phyloP scores from a whole-genome alignment of 169 alveolate genomes.

The Cryptosporidium baileyi region DNA sequence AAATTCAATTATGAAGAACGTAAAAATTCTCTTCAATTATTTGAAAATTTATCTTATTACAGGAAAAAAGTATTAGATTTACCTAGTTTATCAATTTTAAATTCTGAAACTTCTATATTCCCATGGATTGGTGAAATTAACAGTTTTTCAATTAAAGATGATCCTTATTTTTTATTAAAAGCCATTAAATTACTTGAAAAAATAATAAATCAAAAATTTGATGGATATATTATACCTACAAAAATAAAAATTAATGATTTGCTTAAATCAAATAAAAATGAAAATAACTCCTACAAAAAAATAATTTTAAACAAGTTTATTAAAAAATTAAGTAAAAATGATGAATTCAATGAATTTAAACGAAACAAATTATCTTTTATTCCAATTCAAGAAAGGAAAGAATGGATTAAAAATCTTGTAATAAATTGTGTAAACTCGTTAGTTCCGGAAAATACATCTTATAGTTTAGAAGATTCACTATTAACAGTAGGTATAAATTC shows the following conservation, averaged over 20 bases:
- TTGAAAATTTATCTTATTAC: constrained; percentile 14
- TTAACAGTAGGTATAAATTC: constrained; percentile 79
- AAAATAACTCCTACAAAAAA: too few relatives aligned
- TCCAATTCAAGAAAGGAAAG: not conserved
- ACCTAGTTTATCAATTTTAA: not conserved
- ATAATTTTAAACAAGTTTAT: not conserved
- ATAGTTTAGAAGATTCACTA: constrained; percentile 18
- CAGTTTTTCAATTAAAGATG: not conserved
- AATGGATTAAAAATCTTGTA: constrained; percentile 5
- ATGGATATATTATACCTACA: not conserved
- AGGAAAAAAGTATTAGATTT: not conserved
- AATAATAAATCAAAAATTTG: not conserved
- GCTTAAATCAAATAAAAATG: not conserved
- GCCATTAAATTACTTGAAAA: not conserved
- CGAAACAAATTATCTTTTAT: not conserved
- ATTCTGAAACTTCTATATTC: not conserved
- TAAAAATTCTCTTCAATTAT: not conserved
- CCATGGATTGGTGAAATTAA: too few relatives aligned
- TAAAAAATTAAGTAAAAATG: not conserved
- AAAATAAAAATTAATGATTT: not conserved
- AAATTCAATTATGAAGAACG: not conserved
- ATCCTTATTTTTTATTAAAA: not conserved
- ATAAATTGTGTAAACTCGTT: constrained; percentile 25
- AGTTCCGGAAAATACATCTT: not conserved
- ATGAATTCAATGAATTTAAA: constrained; percentile 14